Evolutionary conservation across 345 rosid species (phyloP), one percentile per base, ranked within the genome.

Genomic region (Lepidium sativum): DNA sequence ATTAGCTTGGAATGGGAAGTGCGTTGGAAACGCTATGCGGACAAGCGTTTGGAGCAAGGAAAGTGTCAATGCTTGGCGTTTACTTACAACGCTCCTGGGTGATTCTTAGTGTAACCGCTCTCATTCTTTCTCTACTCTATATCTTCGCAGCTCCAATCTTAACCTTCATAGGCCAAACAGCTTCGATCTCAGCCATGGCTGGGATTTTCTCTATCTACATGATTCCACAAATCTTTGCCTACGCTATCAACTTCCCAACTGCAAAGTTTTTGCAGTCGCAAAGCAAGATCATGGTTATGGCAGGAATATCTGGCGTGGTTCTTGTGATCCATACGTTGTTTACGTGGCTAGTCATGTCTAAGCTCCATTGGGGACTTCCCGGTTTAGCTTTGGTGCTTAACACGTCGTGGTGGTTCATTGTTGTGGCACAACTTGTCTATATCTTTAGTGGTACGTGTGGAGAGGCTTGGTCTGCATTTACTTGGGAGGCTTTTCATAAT

Each of bases 71-170:
- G 91, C 76, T 92, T 1, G 98, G 98, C 34, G 68, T 89, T 17
- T 92, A 92, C 72, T 81, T 92, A 83, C 97, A 92, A 67, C 79
- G 98, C 41, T 92, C 98, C 4, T 92, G 97, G 98, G 64, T 92
- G 43, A 92, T 92, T 61, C 83, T 89, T 54, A 68, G 69, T 69
- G 16, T 80, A 6, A 79, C 97, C 0, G 78, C 96, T 21, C 29
- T 83, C 6, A 2, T 79, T 4, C 87, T 92, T 0, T 64, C 69
- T 71, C 68, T 92, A 6, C 5, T 89, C 2, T 85, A 89, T 49
- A 65, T 89, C 38, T 89, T 92, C 45, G 86, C 97, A 0, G 73
- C 75, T 5, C 80, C 58, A 31, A 2, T 89, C 29, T 63, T 92
- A 42, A 35, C 11, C 44, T 72, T 81, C n/a, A 86, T 92, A 4